A percentile compares a stretch with the other conserved stretches of the same genome.
Conservation (phyloP, 495 filamentous ascomycete species). For the Penicillium turbatum region DNA sequence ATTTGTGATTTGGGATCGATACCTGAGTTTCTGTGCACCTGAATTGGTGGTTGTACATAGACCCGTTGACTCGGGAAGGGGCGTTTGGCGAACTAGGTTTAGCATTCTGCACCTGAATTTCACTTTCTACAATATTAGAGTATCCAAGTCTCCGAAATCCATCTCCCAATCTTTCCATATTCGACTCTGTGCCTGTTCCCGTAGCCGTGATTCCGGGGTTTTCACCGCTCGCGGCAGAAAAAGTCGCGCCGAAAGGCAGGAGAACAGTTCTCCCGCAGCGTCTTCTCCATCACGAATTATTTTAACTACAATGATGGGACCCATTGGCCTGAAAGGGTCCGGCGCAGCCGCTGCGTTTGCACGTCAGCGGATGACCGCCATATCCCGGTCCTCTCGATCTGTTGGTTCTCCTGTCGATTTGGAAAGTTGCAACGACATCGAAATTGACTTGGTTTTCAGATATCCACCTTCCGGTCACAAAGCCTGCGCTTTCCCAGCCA, state of each 20-base stretch:
- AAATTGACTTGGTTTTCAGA: constrained; percentile 30
- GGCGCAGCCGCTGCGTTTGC: constrained; percentile 27
- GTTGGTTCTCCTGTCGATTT: constrained; percentile 24
- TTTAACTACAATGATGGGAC: constrained; percentile 36
- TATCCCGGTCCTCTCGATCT: constrained; percentile 35
- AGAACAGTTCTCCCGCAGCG: constrained; percentile 17
- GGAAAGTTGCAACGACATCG: constrained; percentile 3
- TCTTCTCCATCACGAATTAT: constrained; percentile 11
- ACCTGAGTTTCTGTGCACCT: constrained; percentile 17
- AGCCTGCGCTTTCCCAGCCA: constrained; percentile 21
- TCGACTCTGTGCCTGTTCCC: constrained; percentile 1
- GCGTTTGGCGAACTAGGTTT: constrained; percentile 31
- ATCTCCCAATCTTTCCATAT: background rate
- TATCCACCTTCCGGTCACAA: constrained; percentile 37
- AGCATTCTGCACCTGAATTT: constrained; percentile 19
- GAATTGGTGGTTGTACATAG: constrained; percentile 35
- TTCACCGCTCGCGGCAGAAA: constrained; percentile 41
- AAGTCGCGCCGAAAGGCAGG: constrained; percentile 22
- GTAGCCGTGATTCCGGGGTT: constrained; percentile 9
- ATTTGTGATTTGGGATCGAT: constrained; percentile 21
- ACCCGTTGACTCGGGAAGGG: constrained; percentile 19
- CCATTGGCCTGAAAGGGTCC: constrained; percentile 32
- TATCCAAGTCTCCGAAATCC: background rate
- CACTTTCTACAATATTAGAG: constrained; percentile 9
- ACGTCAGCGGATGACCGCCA: constrained; percentile 32